Conservation (phyloP, 1,284 basidiomycete genomes). For the Papiliotrema terrestris region DNA sequence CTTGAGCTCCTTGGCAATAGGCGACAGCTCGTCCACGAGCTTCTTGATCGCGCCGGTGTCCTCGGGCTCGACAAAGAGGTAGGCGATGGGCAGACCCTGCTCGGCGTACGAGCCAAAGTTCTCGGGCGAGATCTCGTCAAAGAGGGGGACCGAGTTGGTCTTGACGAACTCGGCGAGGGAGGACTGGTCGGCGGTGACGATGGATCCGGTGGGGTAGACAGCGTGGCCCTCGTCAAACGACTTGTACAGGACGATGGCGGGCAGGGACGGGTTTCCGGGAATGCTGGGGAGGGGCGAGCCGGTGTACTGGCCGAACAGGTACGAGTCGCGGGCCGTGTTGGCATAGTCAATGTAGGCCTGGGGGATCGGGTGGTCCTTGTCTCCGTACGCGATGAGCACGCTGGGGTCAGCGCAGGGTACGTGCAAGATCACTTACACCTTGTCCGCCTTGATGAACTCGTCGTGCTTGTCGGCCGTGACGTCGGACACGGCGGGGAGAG, state of each 20-base stretch:
- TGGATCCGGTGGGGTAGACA: conserved; percentile 61
- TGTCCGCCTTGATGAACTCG: conserved; percentile 86
- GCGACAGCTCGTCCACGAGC: conserved; percentile 66
- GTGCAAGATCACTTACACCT: conserved; percentile 53
- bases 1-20: conserved; percentile 76
- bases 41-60: conserved; percentile 58
- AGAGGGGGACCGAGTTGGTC: conserved; percentile 78
- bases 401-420: conserved; percentile 16
- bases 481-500: conserved; percentile 85
- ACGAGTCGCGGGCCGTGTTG: conserved; percentile 84
- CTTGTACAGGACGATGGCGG: conserved; percentile 89
- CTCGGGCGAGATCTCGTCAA: conserved; percentile 91
- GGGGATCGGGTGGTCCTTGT: conserved; percentile 63
- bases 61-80: conserved; percentile 86
- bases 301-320: conserved; percentile 82
- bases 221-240: conserved; percentile 81
- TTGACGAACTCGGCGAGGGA: conserved; percentile 74
- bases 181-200: conserved; percentile 56
- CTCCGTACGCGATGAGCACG: conserved; percentile 81
- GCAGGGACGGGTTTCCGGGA: conserved; percentile 66
- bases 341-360: conserved; percentile 74
- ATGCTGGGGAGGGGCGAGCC: conserved; percentile 66
- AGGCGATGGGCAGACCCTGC: conserved; percentile 83
- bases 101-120: conserved; percentile 86
- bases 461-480: conserved; percentile 72